Conservation (phyloP, 202 grass and related monocot genomes). For the Saccharum hybrid region DNA sequence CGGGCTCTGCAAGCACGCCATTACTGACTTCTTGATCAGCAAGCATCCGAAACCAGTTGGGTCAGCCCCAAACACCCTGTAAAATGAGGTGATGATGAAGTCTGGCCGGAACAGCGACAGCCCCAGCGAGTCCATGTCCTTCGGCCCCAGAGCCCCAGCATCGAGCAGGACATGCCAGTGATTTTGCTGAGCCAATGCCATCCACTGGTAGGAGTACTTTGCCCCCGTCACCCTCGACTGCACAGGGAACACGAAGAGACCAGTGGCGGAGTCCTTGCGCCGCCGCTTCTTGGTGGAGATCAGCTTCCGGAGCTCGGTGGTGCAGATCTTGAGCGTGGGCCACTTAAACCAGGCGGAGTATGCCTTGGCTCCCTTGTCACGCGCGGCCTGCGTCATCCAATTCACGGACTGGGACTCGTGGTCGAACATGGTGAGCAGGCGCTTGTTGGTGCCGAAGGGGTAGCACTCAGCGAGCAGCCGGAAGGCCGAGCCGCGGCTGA, state of each 20-base stretch:
- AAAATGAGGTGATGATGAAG: conserved; percentile 99
- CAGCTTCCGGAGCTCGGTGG: conserved; percentile 83
- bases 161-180: conserved; percentile 98
- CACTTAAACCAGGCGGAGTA: conserved; percentile 84
- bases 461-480: conserved; percentile 89
- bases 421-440: conserved; percentile 95
- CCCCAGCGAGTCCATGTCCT: conserved; percentile 98
- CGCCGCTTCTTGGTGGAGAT: conserved; percentile 84
- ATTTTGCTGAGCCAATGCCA: conserved; percentile 99
- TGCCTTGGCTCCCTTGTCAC: conserved; percentile 91
- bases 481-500: conserved; percentile 92
- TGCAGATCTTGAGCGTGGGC: conserved; percentile 84
- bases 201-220: conserved; percentile 99
- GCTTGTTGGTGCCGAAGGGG: conserved; percentile 92
- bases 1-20: conserved; percentile 76
- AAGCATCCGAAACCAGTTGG: conserved; percentile 97
- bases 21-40: conserved; percentile 96
- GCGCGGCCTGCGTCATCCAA: conserved; percentile 84
- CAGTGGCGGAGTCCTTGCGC: conserved; percentile 75
- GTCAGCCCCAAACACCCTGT: conserved; percentile 90
- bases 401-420: conserved; percentile 97
- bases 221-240: conserved; percentile 96
- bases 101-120: conserved; percentile 91
- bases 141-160: conserved; percentile 92
- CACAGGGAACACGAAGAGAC: conserved; percentile 94